Conservation (phyloP, 192 early-diverging fungal genomes). For the Haplosporangium gracile region DNA sequence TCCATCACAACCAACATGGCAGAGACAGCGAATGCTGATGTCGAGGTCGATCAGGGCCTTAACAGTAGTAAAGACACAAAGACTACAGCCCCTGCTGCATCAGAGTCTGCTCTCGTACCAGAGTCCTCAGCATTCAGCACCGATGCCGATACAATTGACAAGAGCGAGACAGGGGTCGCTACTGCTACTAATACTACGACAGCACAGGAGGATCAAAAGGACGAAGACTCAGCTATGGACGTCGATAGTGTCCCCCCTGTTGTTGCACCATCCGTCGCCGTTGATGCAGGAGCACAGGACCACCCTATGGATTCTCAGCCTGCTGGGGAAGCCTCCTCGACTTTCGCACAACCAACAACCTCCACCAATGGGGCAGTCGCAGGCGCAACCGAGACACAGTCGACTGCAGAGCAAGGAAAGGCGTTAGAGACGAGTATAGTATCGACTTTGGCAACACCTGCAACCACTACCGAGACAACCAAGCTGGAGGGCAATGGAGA, state of each 20-base stretch:
- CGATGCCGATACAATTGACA: neutral
- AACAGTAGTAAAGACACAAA: neutral
- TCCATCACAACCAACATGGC: neutral
- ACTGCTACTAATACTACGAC: neutral
- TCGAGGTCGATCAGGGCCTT: neutral
- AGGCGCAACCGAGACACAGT: neutral
- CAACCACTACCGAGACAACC: neutral
- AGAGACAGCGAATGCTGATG: neutral
- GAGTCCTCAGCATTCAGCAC: neutral
- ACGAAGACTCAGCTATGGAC: conserved; percentile 5
- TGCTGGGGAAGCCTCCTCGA: neutral
- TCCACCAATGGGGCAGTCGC: neutral
- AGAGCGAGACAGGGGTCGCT: neutral
- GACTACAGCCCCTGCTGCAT: neutral
- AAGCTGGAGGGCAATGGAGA: neutral
- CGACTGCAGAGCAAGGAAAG: neutral
- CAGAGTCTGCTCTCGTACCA: neutral
- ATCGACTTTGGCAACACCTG: neutral
- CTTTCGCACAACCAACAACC: neutral
- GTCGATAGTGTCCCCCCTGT: neutral
- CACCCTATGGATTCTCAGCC: neutral
- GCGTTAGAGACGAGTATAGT: neutral
- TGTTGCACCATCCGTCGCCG: neutral
- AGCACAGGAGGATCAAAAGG: neutral
- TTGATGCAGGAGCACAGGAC: neutral